Conservation (phyloP, 306 rosid genomes). For the Quercus variabilis region DNA sequence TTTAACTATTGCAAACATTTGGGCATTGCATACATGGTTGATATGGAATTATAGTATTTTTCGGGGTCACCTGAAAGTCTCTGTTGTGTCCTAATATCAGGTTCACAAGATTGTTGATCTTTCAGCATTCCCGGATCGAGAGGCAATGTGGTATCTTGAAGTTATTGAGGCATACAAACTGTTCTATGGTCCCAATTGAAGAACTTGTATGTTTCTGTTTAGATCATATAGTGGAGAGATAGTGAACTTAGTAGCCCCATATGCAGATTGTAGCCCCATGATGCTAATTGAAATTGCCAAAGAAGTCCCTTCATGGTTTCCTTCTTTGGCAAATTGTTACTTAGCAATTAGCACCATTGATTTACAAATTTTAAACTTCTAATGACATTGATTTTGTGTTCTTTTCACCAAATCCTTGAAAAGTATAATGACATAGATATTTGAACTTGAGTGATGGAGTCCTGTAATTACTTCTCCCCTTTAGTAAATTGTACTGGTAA, state of each 20-base stretch:
- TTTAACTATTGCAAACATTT: not conserved
- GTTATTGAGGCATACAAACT: conserved; percentile 80
- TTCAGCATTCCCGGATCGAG: conserved; percentile 65
- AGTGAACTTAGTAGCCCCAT: not conserved
- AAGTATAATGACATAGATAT: not conserved
- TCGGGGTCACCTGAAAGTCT: not conserved
- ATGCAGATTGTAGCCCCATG: not conserved
- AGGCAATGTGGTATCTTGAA: conserved; percentile 94
- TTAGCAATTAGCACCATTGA: not conserved
- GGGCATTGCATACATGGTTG: not conserved
- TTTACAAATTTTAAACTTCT: not conserved
- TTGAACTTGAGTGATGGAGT: not conserved
- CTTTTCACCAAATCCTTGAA: not conserved
- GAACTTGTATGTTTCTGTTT: conserved; percentile 30
- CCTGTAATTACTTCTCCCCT: not conserved
- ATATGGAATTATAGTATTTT: not conserved
- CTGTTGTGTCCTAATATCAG: conserved; percentile 21
- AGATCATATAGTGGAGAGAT: not conserved
- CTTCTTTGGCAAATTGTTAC: not conserved
- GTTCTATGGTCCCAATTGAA: conserved; percentile 66
- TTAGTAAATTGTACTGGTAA: not conserved
- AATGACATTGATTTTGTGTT: not conserved
- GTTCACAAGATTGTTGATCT: conserved; percentile 96
- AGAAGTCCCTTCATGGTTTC: not conserved
- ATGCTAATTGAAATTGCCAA: not conserved